These are phyloP conservation scores for Abelmoschus esculentus DNA, from an alignment of 345 rosid genomes.

Conservation along the genomic window DNA sequence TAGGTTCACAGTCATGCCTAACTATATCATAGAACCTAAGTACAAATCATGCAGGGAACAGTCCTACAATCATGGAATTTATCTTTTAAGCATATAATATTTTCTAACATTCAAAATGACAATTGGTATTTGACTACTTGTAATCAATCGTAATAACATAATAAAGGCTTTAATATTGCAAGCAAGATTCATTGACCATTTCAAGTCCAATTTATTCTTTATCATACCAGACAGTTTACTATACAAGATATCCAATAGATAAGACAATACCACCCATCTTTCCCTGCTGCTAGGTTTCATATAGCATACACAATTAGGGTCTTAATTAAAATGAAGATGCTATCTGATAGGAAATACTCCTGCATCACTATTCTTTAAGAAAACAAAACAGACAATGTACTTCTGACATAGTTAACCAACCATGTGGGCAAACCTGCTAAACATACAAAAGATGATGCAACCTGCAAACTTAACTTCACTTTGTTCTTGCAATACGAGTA, in stretches of 20 bases:
- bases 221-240: not conserved
- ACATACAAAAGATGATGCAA: constrained; percentile 8
- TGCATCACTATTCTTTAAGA: not conserved
- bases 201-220: not conserved
- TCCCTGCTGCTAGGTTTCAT: not conserved
- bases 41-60: constrained; percentile 1
- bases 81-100: not conserved
- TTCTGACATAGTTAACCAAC: not conserved
- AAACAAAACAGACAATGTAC: not conserved
- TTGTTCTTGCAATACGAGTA: not conserved
- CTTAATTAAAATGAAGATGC: not conserved
- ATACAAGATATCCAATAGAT: not conserved
- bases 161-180: not conserved
- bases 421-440: constrained; percentile 3
- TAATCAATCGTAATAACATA: not conserved
- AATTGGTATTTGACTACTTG: not conserved
- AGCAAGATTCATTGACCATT: not conserved
- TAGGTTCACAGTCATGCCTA: not conserved
- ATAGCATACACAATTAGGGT: not conserved
- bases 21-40: not conserved
- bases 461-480: constrained; percentile 14
- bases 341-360: not conserved
- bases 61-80: not conserved
- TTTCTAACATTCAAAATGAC: not conserved
- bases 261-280: not conserved